These are phyloP conservation scores for Mixia osmundae DNA, from an alignment of 1,284 basidiomycete species.

Conservation along the genomic window DNA sequence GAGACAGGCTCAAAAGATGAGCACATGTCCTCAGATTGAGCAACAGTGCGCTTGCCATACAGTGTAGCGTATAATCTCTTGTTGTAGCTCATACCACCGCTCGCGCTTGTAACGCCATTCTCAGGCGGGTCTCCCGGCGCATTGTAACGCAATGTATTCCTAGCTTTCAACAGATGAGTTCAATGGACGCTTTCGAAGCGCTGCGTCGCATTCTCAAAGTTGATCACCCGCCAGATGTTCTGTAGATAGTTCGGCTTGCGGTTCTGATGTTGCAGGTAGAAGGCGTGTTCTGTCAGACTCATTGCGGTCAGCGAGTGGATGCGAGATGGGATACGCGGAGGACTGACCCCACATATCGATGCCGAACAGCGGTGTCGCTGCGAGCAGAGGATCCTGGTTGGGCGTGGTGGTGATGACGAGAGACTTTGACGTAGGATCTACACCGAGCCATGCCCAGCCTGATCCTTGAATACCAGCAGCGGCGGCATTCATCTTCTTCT, in stretches of 20 bases:
- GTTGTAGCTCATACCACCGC: no score
- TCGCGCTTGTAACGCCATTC: no score
- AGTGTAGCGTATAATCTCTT: no score
- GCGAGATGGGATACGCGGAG: background rate
- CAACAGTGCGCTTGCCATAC: no score
- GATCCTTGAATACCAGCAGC: constrained; percentile 88
- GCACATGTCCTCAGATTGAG: no score
- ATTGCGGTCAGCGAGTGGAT: background rate
- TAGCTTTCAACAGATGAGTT: no score
- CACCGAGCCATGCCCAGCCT: constrained; percentile 93
- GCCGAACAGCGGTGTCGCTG: constrained; percentile 72
- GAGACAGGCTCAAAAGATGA: no score
- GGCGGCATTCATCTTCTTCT: constrained; percentile 55
- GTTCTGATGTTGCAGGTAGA: constrained; percentile 67
- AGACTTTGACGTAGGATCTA: constrained; percentile 31
- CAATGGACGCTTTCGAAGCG: constrained; percentile 27
- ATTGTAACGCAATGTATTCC: no score
- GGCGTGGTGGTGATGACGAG: constrained; percentile 40
- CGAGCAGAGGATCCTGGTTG: constrained; percentile 87
- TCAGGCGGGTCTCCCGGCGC: no score
- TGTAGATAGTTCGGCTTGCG: constrained; percentile 38
- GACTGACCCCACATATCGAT: constrained; percentile 80
- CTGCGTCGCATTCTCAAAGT: constrained; percentile 68
- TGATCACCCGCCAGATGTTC: constrained; percentile 45
- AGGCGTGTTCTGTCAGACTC: constrained; percentile 18